Evolutionary conservation across 2,329 filamentous ascomycete species (phyloP).

Genomic region (Trichophyton rubrum): DNA sequence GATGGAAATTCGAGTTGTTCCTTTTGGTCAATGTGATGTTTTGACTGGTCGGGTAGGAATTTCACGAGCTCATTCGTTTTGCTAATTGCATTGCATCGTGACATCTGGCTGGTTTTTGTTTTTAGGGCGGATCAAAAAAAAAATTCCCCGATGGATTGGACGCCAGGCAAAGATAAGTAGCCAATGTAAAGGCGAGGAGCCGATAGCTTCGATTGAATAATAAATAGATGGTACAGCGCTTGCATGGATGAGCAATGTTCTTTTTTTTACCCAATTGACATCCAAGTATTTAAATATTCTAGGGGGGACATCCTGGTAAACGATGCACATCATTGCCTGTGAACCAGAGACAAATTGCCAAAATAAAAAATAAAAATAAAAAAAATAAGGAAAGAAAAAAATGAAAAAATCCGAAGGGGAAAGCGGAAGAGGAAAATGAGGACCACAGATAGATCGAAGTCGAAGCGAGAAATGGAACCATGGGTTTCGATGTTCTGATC

Average conservation of each 20-base stretch:
- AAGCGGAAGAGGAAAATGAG: too few relatives aligned
- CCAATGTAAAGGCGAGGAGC: slow-evolving; percentile 1
- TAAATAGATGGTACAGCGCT: not conserved
- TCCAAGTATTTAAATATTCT: slow-evolving; percentile 1
- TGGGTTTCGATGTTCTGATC: not conserved
- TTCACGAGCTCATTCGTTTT: too few relatives aligned
- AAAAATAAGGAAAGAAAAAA: not conserved
- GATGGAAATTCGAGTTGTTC: not conserved
- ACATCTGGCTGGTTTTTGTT: not conserved
- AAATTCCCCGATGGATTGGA: slow-evolving; percentile 1
- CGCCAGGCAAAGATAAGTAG: not conserved
- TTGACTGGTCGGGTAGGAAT: not conserved
- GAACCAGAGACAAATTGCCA: not conserved
- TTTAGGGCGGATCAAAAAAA: not conserved
- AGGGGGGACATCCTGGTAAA: not conserved
- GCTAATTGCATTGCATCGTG: not conserved
- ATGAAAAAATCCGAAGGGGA: too few relatives aligned
- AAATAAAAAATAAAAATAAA: not conserved
- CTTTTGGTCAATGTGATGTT: not conserved
- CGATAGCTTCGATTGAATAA: not conserved
- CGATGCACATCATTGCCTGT: not conserved
- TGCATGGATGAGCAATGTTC: not conserved
- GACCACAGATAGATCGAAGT: too few relatives aligned
- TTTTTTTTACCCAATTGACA: not conserved
- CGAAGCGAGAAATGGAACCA: not conserved